A percentile compares a stretch with the other conserved stretches of the same genome.
These are phyloP conservation scores for Cardiospermum halicacabum DNA, from an alignment of 345 rosid genomes.

Conservation along the genomic window DNA sequence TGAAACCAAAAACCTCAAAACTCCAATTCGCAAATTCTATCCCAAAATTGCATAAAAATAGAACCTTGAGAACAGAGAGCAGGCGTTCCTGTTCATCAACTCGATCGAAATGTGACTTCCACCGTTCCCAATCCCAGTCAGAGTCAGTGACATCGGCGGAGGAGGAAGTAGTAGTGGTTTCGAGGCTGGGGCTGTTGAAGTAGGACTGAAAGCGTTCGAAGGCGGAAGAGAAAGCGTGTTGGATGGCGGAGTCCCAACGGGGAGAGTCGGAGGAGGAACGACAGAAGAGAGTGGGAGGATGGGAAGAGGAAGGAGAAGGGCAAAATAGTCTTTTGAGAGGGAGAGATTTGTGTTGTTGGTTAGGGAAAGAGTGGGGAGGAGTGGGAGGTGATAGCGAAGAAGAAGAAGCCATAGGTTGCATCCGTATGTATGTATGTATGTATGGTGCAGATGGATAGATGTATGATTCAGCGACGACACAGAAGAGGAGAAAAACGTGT, in stretches of 20 bases:
- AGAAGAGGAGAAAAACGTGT: too few species aligned
- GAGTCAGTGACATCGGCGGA: conserved; percentile 25
- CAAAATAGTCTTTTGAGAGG: conserved; percentile 30
- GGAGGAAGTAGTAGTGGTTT: too few species aligned
- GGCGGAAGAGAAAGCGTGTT: conserved; percentile 42
- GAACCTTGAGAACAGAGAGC: conserved; percentile 62
- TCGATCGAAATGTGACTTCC: conserved; percentile 78
- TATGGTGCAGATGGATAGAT: too few species aligned
- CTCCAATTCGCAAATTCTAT: too few species aligned
- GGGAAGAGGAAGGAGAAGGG: conserved; percentile 28
- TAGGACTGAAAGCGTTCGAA: conserved; percentile 53
- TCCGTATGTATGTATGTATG: background rate
- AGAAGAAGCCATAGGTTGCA: too few species aligned
- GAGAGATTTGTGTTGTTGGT: conserved; percentile 20
- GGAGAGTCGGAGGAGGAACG: conserved; percentile 25
- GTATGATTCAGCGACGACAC: too few species aligned
- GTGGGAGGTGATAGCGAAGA: conserved; percentile 58
- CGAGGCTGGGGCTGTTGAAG: conserved; percentile 25
- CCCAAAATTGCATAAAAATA: too few species aligned
- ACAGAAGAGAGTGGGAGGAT: conserved; percentile 43
- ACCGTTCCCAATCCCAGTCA: conserved; percentile 88
- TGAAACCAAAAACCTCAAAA: too few species aligned
- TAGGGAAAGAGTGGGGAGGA: conserved; percentile 36
- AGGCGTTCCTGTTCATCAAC: conserved; percentile 82
- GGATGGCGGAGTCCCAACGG: conserved; percentile 62